Evolutionary conservation across 352 stramenopile genomes (phyloP).

Genomic region (Globisporangium heterothallicum): DNA sequence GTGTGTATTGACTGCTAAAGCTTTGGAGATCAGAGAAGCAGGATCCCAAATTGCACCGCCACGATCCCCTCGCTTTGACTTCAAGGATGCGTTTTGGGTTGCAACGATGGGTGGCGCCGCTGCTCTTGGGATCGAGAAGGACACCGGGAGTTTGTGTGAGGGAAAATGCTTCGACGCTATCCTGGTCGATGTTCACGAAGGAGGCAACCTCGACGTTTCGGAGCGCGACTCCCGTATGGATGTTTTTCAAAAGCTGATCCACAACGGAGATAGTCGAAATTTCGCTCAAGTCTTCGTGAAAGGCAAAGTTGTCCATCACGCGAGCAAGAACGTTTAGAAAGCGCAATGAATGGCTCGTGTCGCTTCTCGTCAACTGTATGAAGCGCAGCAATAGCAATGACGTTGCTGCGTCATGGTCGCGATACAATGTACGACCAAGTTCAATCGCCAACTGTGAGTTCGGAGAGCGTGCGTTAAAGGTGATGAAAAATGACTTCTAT

Average conservation of each 20-base stretch:
- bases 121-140: constrained; percentile 56
- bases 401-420: neutral
- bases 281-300: neutral
- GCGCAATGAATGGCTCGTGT: too few relatives aligned
- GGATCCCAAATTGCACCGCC: constrained; percentile 4
- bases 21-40: constrained; percentile 37
- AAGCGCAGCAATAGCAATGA: neutral
- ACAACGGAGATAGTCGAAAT: neutral
- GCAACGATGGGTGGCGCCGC: constrained; percentile 82
- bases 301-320: too few relatives aligned
- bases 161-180: constrained; percentile 87
- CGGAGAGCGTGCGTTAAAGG: too few relatives aligned
- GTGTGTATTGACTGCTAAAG: constrained; percentile 70
- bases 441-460: too few relatives aligned
- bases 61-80: constrained; percentile 33
- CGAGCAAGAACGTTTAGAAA: too few relatives aligned
- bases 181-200: constrained; percentile 46
- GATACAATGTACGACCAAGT: neutral
- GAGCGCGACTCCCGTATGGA: constrained; percentile 34
- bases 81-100: constrained; percentile 83
- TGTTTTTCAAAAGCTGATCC: constrained; percentile 72
- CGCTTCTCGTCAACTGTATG: neutral
- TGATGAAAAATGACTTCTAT: neutral
- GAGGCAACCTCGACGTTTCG: constrained; percentile 51
- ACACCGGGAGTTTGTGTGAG: constrained; percentile 72